Evolutionary conservation across 2,329 filamentous ascomycete genomes (phyloP).

Genomic region (Bipolaris zeicola): DNA sequence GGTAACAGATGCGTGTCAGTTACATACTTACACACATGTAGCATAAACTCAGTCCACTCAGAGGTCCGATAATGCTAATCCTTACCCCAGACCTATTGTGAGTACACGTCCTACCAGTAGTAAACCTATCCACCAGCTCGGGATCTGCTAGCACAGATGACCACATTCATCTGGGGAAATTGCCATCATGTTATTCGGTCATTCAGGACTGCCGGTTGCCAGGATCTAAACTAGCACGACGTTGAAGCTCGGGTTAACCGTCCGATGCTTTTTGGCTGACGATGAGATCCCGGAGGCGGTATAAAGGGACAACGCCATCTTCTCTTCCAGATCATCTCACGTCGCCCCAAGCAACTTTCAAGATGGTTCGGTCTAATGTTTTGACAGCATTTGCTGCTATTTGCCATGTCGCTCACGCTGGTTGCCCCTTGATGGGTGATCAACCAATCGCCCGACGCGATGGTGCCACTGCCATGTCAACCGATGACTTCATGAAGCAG

Average conservation of each 20-base stretch:
- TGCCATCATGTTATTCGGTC: conserved; percentile 4
- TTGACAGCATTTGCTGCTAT: conserved; percentile 36
- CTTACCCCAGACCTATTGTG: conserved; percentile 9
- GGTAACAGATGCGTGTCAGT: conserved; percentile 6
- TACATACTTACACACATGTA: not conserved
- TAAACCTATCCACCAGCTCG: not conserved
- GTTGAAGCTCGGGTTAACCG: not conserved
- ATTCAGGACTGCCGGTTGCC: not conserved
- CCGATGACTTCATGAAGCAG: conserved; percentile 44
- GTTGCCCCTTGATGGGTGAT: conserved; percentile 47
- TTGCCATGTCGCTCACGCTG: conserved; percentile 28
- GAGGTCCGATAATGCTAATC: conserved; percentile 22
- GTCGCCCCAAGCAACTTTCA: conserved; percentile 7
- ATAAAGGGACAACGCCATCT: conserved; percentile 17
- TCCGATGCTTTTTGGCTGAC: not conserved
- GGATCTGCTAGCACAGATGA: conserved; percentile 1
- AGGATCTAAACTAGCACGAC: not conserved
- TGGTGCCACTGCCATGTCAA: conserved; percentile 19
- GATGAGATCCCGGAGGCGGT: conserved; percentile 6
- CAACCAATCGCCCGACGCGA: conserved; percentile 40
- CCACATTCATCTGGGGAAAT: conserved; percentile 8
- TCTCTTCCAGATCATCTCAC: not conserved
- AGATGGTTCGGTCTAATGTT: conserved; percentile 32
- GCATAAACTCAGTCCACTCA: conserved; percentile 8
- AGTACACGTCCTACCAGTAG: not conserved